A percentile compares a stretch with the other conserved stretches of the same genome.
These are phyloP conservation scores for Hsuehochloa calcarea DNA, from an alignment of 176 grass and related monocot species.

Conservation along the genomic window DNA sequence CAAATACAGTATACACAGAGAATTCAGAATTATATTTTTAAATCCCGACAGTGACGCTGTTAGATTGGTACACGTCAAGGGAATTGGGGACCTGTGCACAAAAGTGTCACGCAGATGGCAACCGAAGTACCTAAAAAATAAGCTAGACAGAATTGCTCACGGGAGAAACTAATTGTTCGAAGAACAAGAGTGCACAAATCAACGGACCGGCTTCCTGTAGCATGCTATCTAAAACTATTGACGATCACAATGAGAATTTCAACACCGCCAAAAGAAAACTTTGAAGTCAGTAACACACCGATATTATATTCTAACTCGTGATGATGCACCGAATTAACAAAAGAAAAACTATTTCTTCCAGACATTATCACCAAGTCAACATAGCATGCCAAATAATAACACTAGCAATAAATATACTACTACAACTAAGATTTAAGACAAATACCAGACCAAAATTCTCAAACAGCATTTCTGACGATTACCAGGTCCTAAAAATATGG, in stretches of 20 bases:
- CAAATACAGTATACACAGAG: too few relatives aligned
- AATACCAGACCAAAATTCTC: conserved; percentile 31
- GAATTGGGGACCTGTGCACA: too few relatives aligned
- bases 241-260: not conserved
- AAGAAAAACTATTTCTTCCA: not conserved
- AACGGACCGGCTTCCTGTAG: not conserved
- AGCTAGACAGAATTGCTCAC: not conserved
- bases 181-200: not conserved
- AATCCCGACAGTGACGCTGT: too few relatives aligned
- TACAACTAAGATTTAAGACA: not conserved
- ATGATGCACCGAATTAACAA: not conserved
- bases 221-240: not conserved
- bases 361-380: conserved; percentile 26
- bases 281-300: not conserved
- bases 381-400: conserved; percentile 15
- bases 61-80: too few relatives aligned
- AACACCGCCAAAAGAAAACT: not conserved
- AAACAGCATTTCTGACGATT: not conserved
- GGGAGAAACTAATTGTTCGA: not conserved
- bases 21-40: too few relatives aligned
- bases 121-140: too few relatives aligned
- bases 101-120: too few relatives aligned
- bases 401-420: conserved; percentile 18
- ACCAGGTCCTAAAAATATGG: not conserved
- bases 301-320: too few relatives aligned